Percentiles rank a stretch among this genome's conserved stretches.
Evolutionary conservation across 441 rosid species (phyloP).

Genomic region (Croton laevigatus): DNA sequence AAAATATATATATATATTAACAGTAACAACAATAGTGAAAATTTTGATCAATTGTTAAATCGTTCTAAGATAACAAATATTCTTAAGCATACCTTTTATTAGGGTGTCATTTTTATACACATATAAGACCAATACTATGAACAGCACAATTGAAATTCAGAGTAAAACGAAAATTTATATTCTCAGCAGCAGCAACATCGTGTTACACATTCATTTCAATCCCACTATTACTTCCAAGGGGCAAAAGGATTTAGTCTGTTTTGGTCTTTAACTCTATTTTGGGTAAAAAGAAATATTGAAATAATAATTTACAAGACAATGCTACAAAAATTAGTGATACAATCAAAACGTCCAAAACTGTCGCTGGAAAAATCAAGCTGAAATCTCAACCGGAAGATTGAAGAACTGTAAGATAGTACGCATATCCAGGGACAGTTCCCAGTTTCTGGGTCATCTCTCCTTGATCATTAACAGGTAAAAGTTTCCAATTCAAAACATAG

Average conservation of each 20-base stretch:
- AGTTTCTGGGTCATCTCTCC: slow-evolving; percentile 35
- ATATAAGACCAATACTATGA: no score
- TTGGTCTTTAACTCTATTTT: neutral
- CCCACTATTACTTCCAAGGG: slow-evolving; percentile 7
- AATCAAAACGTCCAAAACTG: slow-evolving; percentile 6
- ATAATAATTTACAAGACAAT: slow-evolving; percentile 33
- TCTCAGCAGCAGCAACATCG: no score
- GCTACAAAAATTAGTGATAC: slow-evolving; percentile 29
- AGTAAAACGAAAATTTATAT: no score
- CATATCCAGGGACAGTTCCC: slow-evolving; percentile 74
- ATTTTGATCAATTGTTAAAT: no score
- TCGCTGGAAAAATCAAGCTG: neutral
- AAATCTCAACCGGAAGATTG: slow-evolving; percentile 51
- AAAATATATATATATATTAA: no score
- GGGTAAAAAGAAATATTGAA: slow-evolving; percentile 12
- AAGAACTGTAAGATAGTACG: slow-evolving; percentile 64
- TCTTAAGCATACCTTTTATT: no score
- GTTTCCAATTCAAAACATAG: slow-evolving; percentile 72
- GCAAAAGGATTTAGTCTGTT: slow-evolving; percentile 16
- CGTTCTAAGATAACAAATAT: no score
- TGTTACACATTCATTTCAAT: slow-evolving; percentile 9
- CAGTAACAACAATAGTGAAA: no score
- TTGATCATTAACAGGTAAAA: slow-evolving; percentile 25
- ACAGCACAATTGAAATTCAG: no score
- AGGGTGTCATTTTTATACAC: no score